These are phyloP conservation scores for Juglanconis juglandina DNA, from an alignment of 2,329 filamentous ascomycete genomes.

Conservation along the genomic window DNA sequence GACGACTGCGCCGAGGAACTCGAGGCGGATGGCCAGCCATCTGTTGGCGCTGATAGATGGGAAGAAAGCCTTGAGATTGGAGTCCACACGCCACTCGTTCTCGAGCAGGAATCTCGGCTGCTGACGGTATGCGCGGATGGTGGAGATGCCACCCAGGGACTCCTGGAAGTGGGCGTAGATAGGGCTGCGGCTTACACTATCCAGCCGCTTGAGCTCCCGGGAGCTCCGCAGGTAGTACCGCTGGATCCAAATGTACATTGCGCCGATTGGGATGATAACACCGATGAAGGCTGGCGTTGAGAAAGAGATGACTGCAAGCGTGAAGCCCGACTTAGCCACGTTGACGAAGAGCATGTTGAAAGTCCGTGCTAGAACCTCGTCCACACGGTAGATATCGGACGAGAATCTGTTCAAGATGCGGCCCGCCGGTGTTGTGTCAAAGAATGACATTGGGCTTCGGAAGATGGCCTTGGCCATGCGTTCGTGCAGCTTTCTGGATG, in stretches of 20 bases:
- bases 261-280: constrained; percentile 75
- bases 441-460: constrained; percentile 97
- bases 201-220: constrained; percentile 90
- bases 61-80: constrained; percentile 91
- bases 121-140: constrained; percentile 91
- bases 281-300: constrained; percentile 77
- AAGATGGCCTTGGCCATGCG: constrained; percentile 97
- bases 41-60: constrained; percentile 91
- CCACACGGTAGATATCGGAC: constrained; percentile 77
- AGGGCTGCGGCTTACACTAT: constrained; percentile 91
- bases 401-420: constrained; percentile 96
- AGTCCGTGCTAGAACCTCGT: constrained; percentile 89
- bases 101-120: constrained; percentile 83
- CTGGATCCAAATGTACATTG: constrained; percentile 88
- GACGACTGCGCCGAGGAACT: constrained; percentile 92
- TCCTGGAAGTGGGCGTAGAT: constrained; percentile 99
- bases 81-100: constrained; percentile 96
- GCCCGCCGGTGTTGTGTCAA: constrained; percentile 95
- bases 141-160: constrained; percentile 87
- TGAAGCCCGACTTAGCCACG: constrained; percentile 72
- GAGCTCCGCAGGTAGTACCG: constrained; percentile 96
- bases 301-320: constrained; percentile 77
- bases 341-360: constrained; percentile 97
- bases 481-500: constrained; percentile 93
- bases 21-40: constrained; percentile 91